Evolutionary conservation across 768 basidiomycete genomes (phyloP).

Genomic region (Gautieria morchelliformis): DNA sequence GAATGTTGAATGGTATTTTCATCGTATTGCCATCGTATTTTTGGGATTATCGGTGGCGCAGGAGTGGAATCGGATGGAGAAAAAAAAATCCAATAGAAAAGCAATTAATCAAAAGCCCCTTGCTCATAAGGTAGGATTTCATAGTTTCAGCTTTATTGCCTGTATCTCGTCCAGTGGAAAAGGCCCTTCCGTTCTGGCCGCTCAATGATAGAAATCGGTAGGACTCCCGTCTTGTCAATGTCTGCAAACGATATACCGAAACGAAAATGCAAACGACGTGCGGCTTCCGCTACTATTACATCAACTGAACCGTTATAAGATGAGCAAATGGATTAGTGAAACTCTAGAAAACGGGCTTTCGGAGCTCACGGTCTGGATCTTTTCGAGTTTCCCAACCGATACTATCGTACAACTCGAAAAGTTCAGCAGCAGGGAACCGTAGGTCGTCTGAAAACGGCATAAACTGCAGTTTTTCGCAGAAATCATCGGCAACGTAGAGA

Average conservation of each 20-base stretch:
- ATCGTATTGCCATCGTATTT: no score
- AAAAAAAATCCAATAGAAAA: no score
- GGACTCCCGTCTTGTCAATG: slow-evolving; percentile 39
- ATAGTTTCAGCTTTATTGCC: no score
- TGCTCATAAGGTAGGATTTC: no score
- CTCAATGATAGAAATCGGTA: slow-evolving; percentile 31
- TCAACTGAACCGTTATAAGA: slow-evolving; percentile 27
- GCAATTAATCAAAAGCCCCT: no score
- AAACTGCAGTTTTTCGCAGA: slow-evolving; percentile 41
- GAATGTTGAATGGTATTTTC: no score
- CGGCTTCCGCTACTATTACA: slow-evolving; percentile 39
- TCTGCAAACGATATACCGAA: slow-evolving; percentile 30
- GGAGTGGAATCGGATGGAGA: no score
- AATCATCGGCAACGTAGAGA: slow-evolving; percentile 48
- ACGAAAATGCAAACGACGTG: slow-evolving; percentile 30
- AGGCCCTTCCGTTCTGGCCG: slow-evolving; percentile 17
- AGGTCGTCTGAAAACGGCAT: slow-evolving; percentile 56
- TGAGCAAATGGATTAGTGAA: slow-evolving; percentile 2
- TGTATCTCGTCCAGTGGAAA: no score
- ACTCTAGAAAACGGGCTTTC: neutral
- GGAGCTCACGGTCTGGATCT: slow-evolving; percentile 33
- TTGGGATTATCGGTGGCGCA: no score
- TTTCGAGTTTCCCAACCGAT: slow-evolving; percentile 41
- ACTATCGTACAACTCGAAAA: slow-evolving; percentile 32
- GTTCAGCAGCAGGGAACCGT: slow-evolving; percentile 32